These are phyloP conservation scores for Penicillium robsamsonii DNA, from an alignment of 495 filamentous ascomycete genomes.

Conservation along the genomic window DNA sequence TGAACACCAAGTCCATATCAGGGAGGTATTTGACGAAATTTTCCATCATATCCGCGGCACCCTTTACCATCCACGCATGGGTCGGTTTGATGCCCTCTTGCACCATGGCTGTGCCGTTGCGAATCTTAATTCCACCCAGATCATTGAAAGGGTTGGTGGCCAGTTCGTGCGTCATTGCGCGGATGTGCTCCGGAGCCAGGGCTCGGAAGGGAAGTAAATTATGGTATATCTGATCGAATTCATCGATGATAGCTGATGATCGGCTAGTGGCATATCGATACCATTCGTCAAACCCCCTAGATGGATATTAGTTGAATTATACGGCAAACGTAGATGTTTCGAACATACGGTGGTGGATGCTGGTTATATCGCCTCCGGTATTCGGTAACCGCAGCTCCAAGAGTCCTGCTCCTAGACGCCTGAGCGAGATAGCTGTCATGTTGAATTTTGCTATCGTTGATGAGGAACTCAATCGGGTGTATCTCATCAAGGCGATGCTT, in stretches of 20 bases:
- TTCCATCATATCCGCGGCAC: slow-evolving; percentile 62
- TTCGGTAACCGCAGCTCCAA: slow-evolving; percentile 40
- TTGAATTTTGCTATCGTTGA: slow-evolving; percentile 38
- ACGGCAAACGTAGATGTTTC: not conserved
- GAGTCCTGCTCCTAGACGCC: slow-evolving; percentile 35
- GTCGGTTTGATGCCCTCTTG: slow-evolving; percentile 49
- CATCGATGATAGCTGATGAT: slow-evolving; percentile 67
- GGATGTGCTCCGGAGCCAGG: slow-evolving; percentile 58
- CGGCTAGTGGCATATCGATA: slow-evolving; percentile 65
- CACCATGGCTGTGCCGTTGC: slow-evolving; percentile 42
- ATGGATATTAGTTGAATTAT: slow-evolving; percentile 11
- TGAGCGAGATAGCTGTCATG: slow-evolving; percentile 37
- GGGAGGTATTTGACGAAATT: slow-evolving; percentile 69
- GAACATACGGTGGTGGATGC: slow-evolving; percentile 47
- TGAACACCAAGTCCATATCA: slow-evolving; percentile 79
- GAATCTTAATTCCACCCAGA: slow-evolving; percentile 47
- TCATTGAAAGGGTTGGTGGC: slow-evolving; percentile 51
- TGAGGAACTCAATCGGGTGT: slow-evolving; percentile 51
- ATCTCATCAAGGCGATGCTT: slow-evolving; percentile 30
- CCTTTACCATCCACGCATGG: slow-evolving; percentile 56
- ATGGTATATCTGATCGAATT: slow-evolving; percentile 69
- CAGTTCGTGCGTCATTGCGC: slow-evolving; percentile 44
- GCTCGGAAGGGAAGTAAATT: slow-evolving; percentile 75
- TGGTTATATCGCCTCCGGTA: slow-evolving; percentile 48
- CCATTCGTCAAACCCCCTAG: slow-evolving; percentile 58